Evolutionary conservation across 1,284 basidiomycete genomes (phyloP), one percentile per base, ranked within the genome.

Genomic region (Heimioporus retisporus): DNA sequence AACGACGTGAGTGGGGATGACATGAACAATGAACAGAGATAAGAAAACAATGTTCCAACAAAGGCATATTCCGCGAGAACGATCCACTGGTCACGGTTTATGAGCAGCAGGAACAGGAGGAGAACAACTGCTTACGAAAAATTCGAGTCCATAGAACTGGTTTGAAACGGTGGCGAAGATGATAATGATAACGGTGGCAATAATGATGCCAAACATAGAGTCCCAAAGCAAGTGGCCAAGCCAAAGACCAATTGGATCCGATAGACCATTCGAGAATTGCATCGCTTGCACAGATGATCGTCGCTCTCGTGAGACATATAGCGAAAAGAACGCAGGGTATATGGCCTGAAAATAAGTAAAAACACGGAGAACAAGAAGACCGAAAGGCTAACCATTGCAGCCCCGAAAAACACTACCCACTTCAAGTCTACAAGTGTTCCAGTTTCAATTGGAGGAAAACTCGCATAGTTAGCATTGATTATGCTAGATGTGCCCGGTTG

Each of bases 141-240:
- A 82, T 0, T 90, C 91, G n/a, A 92, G 82, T 0, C 88, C 92
- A 67, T 88, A 83, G 76, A 96, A 94, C 70, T 93, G 89, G 65
- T 86, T 81, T 0, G 88, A 84, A 6, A 77, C 83, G 6, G 79
- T 78, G 4, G 88, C 88, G 70, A 91, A 92, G 15, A 94, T 75
- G 55, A 93, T 84, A 21, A 86, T 82, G 56, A 94, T 85, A 55
- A 92, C 79, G 0, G 89, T 89, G 1, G 91, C 83, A 21, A 86
- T 77, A 44, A 91, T 75, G 21, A 90, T 65, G 4, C 88, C 84
- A 70, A 87, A 86, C 6, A 92, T 85, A 1, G 88, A 82, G 74
- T 95, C 94, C 77, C 92, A 93, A 70, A 92, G 80, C 10, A 94
- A 82, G 77, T 95, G 93, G 0, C 93, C 93, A 3, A 94, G 81